A percentile compares a stretch with the other conserved stretches of the same genome.
Evolutionary conservation across 768 basidiomycete species (phyloP).

Genomic region (Tylopilus subfusipes): DNA sequence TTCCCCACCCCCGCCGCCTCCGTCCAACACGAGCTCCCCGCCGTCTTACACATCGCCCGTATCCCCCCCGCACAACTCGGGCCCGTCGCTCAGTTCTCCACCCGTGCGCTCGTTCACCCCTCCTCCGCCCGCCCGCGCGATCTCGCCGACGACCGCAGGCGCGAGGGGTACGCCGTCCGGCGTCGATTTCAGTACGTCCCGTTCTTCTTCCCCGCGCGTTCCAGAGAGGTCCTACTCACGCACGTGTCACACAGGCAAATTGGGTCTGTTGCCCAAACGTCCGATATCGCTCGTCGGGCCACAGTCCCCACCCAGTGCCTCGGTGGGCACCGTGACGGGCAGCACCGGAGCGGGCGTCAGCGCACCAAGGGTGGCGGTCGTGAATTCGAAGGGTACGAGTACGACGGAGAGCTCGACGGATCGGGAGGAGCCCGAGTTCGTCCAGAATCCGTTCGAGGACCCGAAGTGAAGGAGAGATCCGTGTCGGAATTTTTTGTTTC

Average conservation of each 20-base stretch:
- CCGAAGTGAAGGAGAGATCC: background rate
- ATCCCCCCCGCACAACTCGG: background rate
- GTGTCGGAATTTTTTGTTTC: background rate
- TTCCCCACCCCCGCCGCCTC: background rate
- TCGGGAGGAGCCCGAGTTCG: conserved; percentile 64
- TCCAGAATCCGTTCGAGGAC: conserved; percentile 75
- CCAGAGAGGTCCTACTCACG: background rate
- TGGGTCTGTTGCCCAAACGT: conserved; percentile 70
- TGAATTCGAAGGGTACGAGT: conserved; percentile 14
- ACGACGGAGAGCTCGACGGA: conserved; percentile 28
- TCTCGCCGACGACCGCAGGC: conserved; percentile 8
- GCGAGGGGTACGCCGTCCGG: conserved; percentile 13
- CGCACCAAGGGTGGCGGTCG: conserved; percentile 5
- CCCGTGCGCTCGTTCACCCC: too few species aligned
- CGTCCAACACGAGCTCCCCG: background rate
- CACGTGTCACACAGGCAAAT: conserved; percentile 44
- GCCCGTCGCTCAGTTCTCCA: too few species aligned
- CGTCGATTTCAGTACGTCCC: conserved; percentile 37
- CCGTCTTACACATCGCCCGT: conserved; percentile 6
- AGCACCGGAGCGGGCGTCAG: background rate
- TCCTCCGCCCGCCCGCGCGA: conserved; percentile 2
- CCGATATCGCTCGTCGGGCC: conserved; percentile 56
- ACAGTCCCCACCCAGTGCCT: conserved; percentile 29
- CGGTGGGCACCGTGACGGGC: too few species aligned
- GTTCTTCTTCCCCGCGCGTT: too few species aligned